These are phyloP conservation scores for Fusarium cicatricum DNA, from an alignment of 2,329 filamentous ascomycete species.

Conservation along the genomic window DNA sequence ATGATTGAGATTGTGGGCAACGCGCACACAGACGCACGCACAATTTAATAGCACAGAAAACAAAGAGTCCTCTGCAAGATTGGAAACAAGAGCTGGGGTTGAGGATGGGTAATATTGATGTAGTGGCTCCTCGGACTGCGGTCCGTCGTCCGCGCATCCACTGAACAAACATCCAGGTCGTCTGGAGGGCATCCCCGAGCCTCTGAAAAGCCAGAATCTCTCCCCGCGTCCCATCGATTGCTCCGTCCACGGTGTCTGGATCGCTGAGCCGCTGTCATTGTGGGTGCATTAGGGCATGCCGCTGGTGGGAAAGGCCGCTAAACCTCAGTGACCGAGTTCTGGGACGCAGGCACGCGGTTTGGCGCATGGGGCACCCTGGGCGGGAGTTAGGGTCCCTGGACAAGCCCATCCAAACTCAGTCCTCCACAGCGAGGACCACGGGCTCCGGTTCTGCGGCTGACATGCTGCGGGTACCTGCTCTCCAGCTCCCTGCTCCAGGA, in stretches of 20 bases:
- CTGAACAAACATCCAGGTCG: conserved; percentile 19
- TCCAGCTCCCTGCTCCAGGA: conserved; percentile 37
- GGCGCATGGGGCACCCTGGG: conserved; percentile 30
- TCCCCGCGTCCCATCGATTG: conserved; percentile 35
- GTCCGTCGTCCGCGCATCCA: conserved; percentile 39
- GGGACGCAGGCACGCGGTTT: conserved; percentile 43
- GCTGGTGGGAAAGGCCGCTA: conserved; percentile 41
- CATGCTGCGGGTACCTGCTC: conserved; percentile 16
- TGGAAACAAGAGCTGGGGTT: conserved; percentile 27
- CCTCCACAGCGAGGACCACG: conserved; percentile 23
- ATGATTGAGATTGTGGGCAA: conserved; percentile 31
- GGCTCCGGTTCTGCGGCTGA: conserved; percentile 26
- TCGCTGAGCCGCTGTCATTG: conserved; percentile 43
- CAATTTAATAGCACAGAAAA: conserved; percentile 22
- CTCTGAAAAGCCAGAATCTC: conserved; percentile 33
- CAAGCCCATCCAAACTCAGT: conserved; percentile 25
- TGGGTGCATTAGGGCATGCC: conserved; percentile 44
- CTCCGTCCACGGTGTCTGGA: conserved; percentile 36
- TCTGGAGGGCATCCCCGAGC: conserved; percentile 9
- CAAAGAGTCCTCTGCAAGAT: conserved; percentile 25
- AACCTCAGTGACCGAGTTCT: conserved; percentile 44
- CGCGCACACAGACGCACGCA: conserved; percentile 22
- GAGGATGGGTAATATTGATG: conserved; percentile 30
- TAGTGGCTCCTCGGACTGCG: conserved; percentile 34
- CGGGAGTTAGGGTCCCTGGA: conserved; percentile 32